Percentiles rank a stretch among this genome's conserved stretches.
These are phyloP conservation scores for Tolypocladium sp. DNA, from an alignment of 2,329 filamentous ascomycete genomes.

Conservation along the genomic window DNA sequence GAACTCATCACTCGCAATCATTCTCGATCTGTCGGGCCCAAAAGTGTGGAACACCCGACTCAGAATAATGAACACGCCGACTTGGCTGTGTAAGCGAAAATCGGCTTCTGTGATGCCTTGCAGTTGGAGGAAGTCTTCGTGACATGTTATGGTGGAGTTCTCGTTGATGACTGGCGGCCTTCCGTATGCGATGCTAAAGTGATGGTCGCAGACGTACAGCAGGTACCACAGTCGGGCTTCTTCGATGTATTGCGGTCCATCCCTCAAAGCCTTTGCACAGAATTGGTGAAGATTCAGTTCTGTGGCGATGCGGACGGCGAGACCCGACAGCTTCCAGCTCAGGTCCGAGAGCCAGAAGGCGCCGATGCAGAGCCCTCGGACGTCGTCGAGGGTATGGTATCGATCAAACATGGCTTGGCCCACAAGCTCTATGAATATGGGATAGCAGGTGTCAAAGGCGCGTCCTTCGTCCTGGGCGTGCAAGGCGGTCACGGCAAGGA, in stretches of 20 bases:
- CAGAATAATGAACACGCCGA: conserved; percentile 50
- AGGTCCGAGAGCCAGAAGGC: conserved; percentile 55
- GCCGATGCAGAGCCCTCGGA: conserved; percentile 52
- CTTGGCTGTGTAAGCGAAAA: conserved; percentile 47
- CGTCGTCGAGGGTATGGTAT: conserved; percentile 43
- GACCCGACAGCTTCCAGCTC: conserved; percentile 47
- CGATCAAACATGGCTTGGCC: conserved; percentile 47
- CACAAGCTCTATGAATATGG: conserved; percentile 48
- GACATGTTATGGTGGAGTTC: conserved; percentile 45
- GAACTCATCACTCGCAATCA: conserved; percentile 22
- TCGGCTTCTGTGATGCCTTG: conserved; percentile 44
- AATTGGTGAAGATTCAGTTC: conserved; percentile 47
- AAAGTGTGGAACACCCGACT: conserved; percentile 50
- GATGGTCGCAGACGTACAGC: conserved; percentile 56
- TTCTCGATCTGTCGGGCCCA: conserved; percentile 39
- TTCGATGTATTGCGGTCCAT: conserved; percentile 38
- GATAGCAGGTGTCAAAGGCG: conserved; percentile 46
- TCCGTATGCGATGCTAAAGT: conserved; percentile 53
- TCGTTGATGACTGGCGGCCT: conserved; percentile 52
- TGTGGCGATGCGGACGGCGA: conserved; percentile 48
- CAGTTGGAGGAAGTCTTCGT: conserved; percentile 42
- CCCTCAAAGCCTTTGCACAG: conserved; percentile 35
- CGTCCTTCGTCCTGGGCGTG: conserved; percentile 25
- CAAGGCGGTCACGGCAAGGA: conserved; percentile 22
- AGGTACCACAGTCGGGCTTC: conserved; percentile 53